phyloP scores from a whole-genome alignment of 2,329 filamentous ascomycete genomes.

The Curvularia spicifera region DNA sequence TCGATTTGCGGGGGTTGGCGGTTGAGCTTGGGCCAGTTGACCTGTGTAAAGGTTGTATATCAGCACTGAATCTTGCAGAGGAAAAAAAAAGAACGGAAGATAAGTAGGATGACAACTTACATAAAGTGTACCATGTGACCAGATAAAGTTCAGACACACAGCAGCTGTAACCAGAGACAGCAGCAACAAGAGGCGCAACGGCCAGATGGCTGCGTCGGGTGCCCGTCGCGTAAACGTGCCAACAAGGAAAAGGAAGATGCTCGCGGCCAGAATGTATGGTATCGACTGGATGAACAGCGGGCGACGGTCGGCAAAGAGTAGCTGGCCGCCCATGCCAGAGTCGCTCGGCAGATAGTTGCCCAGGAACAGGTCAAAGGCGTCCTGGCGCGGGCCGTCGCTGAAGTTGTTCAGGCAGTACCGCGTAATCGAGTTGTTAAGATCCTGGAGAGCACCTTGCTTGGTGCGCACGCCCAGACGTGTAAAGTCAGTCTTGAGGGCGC shows the following conservation, averaged over 20 bases:
- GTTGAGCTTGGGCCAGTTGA: conserved; percentile 98
- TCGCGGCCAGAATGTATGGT: conserved; percentile 87
- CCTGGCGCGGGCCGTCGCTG: conserved; percentile 88
- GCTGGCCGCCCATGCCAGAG: conserved; percentile 71
- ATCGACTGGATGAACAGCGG: conserved; percentile 91
- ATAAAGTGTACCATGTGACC: conserved; percentile 87
- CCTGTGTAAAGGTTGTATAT: conserved; percentile 59
- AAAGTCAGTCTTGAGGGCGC: conserved; percentile 96
- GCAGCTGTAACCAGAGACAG: conserved; percentile 74
- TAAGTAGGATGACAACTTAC: conserved; percentile 63
- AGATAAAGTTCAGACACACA: conserved; percentile 79
- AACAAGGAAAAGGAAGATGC: conserved; percentile 80
- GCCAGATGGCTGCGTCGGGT: conserved; percentile 77
- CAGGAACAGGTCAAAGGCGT: conserved; percentile 93
- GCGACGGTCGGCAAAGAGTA: conserved; percentile 82
- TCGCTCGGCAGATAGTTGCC: conserved; percentile 81
- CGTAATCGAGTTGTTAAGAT: conserved; percentile 85
- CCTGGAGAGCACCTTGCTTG: conserved; percentile 81
- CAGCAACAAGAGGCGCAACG: conserved; percentile 80
- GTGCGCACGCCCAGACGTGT: conserved; percentile 93
- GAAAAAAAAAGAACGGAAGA: not conserved
- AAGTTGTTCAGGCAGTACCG: conserved; percentile 96
- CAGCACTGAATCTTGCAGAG: not conserved
- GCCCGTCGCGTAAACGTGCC: conserved; percentile 74
- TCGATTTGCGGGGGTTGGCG: conserved; percentile 85